Evolutionary conservation across 1,284 basidiomycete genomes (phyloP).

Genomic region (Puccinia triticina): DNA sequence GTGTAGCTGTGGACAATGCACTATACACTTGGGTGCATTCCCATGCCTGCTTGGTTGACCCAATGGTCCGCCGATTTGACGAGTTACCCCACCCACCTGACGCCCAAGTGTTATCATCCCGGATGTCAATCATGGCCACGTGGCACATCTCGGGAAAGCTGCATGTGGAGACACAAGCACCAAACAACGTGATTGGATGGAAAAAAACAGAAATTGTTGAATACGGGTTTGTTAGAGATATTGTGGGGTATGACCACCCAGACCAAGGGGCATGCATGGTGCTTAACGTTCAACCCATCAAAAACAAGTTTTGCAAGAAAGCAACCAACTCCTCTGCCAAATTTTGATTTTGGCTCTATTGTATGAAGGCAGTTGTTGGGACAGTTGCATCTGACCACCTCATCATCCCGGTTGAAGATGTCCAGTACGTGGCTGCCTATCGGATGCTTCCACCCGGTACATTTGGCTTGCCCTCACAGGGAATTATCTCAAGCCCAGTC

Average conservation of each 20-base stretch:
- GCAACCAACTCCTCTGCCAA: neutral
- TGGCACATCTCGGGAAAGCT: conserved; percentile 16
- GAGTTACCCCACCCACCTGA: neutral
- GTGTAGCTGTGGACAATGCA: neutral
- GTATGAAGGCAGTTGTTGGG: neutral
- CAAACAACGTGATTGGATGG: neutral
- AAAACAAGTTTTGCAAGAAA: neutral
- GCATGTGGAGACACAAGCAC: neutral
- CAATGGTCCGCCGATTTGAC: neutral
- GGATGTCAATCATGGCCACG: neutral
- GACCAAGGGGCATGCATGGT: neutral
- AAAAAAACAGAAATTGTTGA: neutral
- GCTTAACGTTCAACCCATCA: neutral
- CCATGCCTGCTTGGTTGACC: no score
- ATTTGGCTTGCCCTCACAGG: neutral
- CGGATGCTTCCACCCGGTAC: conserved; percentile 5
- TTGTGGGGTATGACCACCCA: neutral
- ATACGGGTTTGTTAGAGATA: neutral
- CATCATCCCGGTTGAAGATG: neutral
- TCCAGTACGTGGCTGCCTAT: conserved; percentile 15
- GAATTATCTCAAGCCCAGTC: neutral
- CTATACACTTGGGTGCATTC: neutral
- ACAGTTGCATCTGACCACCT: neutral
- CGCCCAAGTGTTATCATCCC: neutral
- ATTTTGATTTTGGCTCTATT: neutral